Conservation (phyloP, 306 rosid genomes). For the Abrus pulchellus region DNA sequence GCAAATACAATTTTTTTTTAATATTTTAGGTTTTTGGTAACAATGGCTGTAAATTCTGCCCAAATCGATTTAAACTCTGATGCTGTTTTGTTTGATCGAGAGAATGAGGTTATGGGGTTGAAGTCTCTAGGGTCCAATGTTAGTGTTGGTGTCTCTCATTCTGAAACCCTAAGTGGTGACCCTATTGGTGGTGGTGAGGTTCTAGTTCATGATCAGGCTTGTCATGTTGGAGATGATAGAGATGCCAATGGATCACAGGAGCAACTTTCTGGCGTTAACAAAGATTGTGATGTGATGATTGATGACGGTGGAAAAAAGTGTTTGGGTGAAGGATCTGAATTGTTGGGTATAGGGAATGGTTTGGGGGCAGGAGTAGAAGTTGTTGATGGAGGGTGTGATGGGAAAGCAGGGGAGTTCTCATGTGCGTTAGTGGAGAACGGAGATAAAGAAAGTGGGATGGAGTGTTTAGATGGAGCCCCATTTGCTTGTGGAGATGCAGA, state of each 20-base stretch:
- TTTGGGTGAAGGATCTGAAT: slow-evolving; percentile 32
- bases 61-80: slow-evolving; percentile 63
- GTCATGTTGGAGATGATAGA: not conserved
- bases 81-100: slow-evolving; percentile 52
- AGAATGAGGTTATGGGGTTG: slow-evolving; percentile 50
- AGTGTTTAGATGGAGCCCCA: slow-evolving; percentile 30
- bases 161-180: slow-evolving; percentile 47
- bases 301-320: slow-evolving; percentile 41
- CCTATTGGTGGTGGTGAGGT: slow-evolving; percentile 6
- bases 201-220: slow-evolving; percentile 38
- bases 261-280: slow-evolving; percentile 5
- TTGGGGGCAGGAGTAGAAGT: slow-evolving; percentile 44
- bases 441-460: slow-evolving; percentile 2
- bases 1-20: not conserved
- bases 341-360: slow-evolving; percentile 22
- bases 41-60: slow-evolving; percentile 53
- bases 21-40: slow-evolving; percentile 49
- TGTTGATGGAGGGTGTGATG: slow-evolving; percentile 45
- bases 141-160: slow-evolving; percentile 1
- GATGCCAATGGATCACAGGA: slow-evolving; percentile 29
- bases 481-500: slow-evolving; percentile 27
- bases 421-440: slow-evolving; percentile 35
- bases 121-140: slow-evolving; percentile 32
- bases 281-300: slow-evolving; percentile 21
- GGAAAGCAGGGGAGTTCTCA: slow-evolving; percentile 6